Conservation (phyloP, 495 filamentous ascomycete genomes). For the Terfezia boudieri region DNA sequence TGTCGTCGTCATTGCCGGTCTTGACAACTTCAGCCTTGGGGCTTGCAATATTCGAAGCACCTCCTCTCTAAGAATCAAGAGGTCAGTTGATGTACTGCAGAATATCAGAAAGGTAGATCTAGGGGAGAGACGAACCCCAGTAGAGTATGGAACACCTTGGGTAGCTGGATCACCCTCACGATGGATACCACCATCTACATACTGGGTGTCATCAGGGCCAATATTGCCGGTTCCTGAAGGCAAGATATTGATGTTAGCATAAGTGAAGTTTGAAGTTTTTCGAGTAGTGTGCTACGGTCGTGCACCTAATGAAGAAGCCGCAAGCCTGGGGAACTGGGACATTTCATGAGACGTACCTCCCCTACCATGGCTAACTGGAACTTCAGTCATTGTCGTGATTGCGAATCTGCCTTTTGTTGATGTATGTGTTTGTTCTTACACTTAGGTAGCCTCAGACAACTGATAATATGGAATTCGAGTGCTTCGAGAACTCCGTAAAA, state of each 20-base stretch:
- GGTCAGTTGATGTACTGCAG: background rate
- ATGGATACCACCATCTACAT: constrained; percentile 15
- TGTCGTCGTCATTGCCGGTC: constrained; percentile 13
- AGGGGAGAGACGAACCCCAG: constrained; percentile 11
- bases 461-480: no score
- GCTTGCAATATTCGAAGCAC: constrained; percentile 15
- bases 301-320: no score
- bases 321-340: no score
- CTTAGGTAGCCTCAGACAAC: no score
- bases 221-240: constrained; percentile 15
- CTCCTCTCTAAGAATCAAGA: constrained; percentile 10
- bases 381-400: no score
- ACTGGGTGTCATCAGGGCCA: constrained; percentile 11
- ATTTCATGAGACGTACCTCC: no score
- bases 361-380: no score
- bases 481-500: no score
- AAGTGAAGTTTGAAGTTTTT: no score
- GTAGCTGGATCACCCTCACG: constrained; percentile 12
- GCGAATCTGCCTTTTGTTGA: no score
- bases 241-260: background rate
- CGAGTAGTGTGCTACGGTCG: no score
- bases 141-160: constrained; percentile 11
- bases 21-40: constrained; percentile 5
- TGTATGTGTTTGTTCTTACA: no score
- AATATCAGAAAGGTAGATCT: background rate